Percentiles rank a stretch among this genome's conserved stretches.
These are phyloP conservation scores for Plicaturopsis crispa DNA, from an alignment of 768 basidiomycete species.

Conservation along the genomic window DNA sequence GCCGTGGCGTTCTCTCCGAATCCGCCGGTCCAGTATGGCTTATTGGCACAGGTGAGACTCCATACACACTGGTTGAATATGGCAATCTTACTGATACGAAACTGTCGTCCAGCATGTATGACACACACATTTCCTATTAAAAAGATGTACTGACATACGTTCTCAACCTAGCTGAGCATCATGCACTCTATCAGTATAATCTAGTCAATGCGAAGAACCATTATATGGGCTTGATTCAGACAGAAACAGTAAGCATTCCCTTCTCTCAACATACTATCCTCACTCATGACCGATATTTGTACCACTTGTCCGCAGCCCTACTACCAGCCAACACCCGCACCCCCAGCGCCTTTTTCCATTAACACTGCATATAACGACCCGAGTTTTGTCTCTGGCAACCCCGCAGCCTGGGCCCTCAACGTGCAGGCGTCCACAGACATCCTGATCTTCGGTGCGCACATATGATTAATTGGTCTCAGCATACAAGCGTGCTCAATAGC, in stretches of 20 bases:
- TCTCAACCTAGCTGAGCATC: slow-evolving; percentile 36
- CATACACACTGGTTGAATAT: too few relatives aligned
- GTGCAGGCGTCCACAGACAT: slow-evolving; percentile 33
- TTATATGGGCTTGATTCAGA: slow-evolving; percentile 45
- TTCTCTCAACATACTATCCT: background rate
- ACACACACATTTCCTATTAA: too few relatives aligned
- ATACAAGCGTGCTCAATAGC: slow-evolving; percentile 8
- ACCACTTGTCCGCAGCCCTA: slow-evolving; percentile 28
- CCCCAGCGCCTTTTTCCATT: slow-evolving; percentile 32
- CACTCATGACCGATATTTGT: slow-evolving; percentile 5
- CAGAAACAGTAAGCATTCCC: slow-evolving; percentile 35
- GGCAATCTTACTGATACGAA: too few relatives aligned
- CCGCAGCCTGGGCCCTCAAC: slow-evolving; percentile 34
- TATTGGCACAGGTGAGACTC: slow-evolving; percentile 6
- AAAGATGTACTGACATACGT: slow-evolving; percentile 27
- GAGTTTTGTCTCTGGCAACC: slow-evolving; percentile 19
- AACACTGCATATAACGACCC: slow-evolving; percentile 31
- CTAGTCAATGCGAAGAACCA: slow-evolving; percentile 36
- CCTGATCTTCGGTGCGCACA: slow-evolving; percentile 31
- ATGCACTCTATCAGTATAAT: slow-evolving; percentile 40
- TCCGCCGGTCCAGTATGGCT: slow-evolving; percentile 31
- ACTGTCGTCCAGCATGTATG: too few relatives aligned
- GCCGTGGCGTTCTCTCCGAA: slow-evolving; percentile 31
- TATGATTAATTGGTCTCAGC: background rate
- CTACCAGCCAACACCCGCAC: slow-evolving; percentile 38